phyloP scores from a whole-genome alignment of 2,329 filamentous ascomycete genomes.

The Calycina marina region DNA sequence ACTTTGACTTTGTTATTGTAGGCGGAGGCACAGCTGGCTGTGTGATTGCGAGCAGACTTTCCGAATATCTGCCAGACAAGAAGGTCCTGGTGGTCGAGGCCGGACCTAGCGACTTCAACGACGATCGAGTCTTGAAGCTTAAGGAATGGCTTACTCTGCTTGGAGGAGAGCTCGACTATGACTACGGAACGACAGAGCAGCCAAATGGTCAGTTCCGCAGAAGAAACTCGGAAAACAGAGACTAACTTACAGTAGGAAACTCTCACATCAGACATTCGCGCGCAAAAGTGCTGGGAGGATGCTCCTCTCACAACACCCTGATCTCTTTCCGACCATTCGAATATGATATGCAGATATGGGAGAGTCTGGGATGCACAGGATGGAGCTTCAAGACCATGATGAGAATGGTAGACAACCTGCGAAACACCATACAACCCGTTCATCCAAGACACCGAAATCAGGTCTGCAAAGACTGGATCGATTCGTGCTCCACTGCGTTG shows the following conservation, averaged over 20 bases:
- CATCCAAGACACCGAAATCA: conserved; percentile 78
- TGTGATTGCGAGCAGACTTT: conserved; percentile 29
- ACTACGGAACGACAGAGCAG: conserved; percentile 76
- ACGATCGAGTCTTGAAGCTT: conserved; percentile 73
- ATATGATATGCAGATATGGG: conserved; percentile 78
- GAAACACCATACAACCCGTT: conserved; percentile 82
- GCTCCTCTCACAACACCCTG: conserved; percentile 86
- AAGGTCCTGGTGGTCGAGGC: conserved; percentile 74
- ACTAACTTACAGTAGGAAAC: conserved; percentile 43
- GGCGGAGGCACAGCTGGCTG: conserved; percentile 36
- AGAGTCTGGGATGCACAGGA: conserved; percentile 64
- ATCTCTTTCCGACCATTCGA: conserved; percentile 87
- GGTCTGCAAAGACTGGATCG: conserved; percentile 80
- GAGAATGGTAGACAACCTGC: conserved; percentile 66
- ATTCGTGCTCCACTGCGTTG: conserved; percentile 64
- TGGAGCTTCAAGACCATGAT: conserved; percentile 82
- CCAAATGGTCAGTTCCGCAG: conserved; percentile 64
- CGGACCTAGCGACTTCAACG: conserved; percentile 77
- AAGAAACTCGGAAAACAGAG: neutral
- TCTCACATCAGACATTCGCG: conserved; percentile 84
- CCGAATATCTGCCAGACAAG: conserved; percentile 72
- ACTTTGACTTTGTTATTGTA: conserved; percentile 34
- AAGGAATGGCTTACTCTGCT: conserved; percentile 78
- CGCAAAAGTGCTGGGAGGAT: conserved; percentile 83
- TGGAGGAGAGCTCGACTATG: conserved; percentile 79